Evolutionary conservation across 2,329 filamentous ascomycete genomes (phyloP), one percentile per base, ranked within the genome.

Genomic region (Monosporascus sp.): DNA sequence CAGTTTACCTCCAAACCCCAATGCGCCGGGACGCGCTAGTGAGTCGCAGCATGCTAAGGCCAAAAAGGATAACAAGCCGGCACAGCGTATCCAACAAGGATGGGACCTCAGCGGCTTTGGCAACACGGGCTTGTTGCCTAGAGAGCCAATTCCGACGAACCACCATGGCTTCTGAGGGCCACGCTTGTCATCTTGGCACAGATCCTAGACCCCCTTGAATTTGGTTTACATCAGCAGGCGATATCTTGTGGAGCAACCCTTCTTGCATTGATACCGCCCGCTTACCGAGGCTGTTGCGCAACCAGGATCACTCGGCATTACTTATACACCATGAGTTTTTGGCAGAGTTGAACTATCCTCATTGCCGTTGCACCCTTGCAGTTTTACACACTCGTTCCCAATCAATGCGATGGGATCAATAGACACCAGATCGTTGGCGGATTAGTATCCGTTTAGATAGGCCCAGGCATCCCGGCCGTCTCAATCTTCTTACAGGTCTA

Each of bases 31-130:
- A 7, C 63, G 60, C 27, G 55, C 60, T 36, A 54, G 65, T 2
- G 61, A 65, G 41, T 62, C 48, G 3, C 54, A 41, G 18, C 54
- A 55, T 20, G 52, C 49, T 50, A 58, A 61, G 27, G 47, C 52
- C 1, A 59, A 61, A 50, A 54, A 56, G 35, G 48, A 46, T 24
- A 57, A 53, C 46, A 52, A 61, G 50, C 50, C 60, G 17, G 54
- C 63, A 44, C 57, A 63, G 17, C 61, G 62, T 39, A 69, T 67
- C 52, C 73, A 73, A 56, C 65, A 70, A 48, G 70, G 68, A 45
- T 73, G 70, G 74, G 71, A 73, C 57, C 58, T 70, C 37, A 68
- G 67, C 56, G 70, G 70, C 60, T 71, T 75, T 65, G 70, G 72
- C 50, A 71, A 72, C 57, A 70, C 69, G 46, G 70, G 69, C 53